These are phyloP conservation scores for Styphnolobium japonicum DNA, from an alignment of 306 rosid species.

Conservation along the genomic window DNA sequence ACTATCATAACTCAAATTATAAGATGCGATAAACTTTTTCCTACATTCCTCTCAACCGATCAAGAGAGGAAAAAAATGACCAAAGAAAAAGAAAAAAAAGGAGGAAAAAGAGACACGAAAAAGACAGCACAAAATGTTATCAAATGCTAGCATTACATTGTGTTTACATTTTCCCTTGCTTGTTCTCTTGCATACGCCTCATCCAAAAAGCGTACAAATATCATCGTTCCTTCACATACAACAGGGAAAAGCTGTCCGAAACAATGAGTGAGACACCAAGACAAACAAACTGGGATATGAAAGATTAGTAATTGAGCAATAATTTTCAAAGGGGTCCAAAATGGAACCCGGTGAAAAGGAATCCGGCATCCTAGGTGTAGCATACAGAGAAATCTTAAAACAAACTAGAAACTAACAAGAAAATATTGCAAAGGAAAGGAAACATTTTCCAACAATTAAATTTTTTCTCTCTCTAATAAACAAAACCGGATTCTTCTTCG, in stretches of 20 bases:
- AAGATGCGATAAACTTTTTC: neutral
- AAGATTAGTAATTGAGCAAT: slow-evolving; percentile 39
- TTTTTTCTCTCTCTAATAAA: slow-evolving; percentile 23
- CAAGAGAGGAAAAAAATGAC: neutral
- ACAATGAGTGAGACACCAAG: slow-evolving; percentile 31
- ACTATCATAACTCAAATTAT: neutral
- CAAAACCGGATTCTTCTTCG: slow-evolving; percentile 94
- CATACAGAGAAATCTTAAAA: slow-evolving; percentile 52
- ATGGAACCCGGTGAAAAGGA: slow-evolving; percentile 93
- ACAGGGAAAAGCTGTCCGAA: slow-evolving; percentile 12
- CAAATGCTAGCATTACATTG: neutral
- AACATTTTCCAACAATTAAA: slow-evolving; percentile 23
- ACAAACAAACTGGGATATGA: slow-evolving; percentile 21
- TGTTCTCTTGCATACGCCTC: slow-evolving; percentile 16
- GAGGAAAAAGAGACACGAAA: neutral
- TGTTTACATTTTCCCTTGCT: neutral
- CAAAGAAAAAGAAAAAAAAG: neutral
- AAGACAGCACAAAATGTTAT: neutral
- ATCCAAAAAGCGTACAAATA: neutral
- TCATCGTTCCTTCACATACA: neutral
- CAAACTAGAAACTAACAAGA: slow-evolving; percentile 38
- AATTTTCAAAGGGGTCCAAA: slow-evolving; percentile 44
- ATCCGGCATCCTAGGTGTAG: slow-evolving; percentile 63
- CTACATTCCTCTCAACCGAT: neutral
- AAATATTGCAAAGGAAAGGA: slow-evolving; percentile 20